phyloP scores from a whole-genome alignment of 495 filamentous ascomycete species.

The Podospora pseudopauciseta region DNA sequence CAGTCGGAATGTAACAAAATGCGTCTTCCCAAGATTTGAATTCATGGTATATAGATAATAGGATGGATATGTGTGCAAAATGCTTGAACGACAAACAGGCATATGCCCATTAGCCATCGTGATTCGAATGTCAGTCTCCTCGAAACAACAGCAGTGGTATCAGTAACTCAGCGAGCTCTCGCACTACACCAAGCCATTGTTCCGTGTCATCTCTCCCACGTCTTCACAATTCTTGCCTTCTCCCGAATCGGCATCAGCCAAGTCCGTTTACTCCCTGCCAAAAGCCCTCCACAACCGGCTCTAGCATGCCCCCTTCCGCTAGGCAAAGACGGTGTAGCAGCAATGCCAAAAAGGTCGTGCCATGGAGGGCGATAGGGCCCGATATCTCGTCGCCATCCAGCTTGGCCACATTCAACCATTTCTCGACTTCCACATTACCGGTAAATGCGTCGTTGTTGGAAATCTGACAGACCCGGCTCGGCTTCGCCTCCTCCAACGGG shows the following conservation, averaged over 20 bases:
- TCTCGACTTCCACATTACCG: background rate
- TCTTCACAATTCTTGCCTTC: too few species aligned
- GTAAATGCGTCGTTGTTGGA: background rate
- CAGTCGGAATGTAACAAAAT: background rate
- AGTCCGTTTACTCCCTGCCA: too few species aligned
- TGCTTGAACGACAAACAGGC: background rate
- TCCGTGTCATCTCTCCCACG: too few species aligned
- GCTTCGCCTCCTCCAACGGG: background rate
- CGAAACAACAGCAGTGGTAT: too few species aligned
- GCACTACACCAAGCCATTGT: too few species aligned
- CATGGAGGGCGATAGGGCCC: background rate
- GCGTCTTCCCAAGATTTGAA: background rate
- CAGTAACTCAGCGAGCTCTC: too few species aligned
- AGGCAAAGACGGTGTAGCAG: background rate
- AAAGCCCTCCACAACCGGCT: too few species aligned
- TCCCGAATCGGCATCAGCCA: too few species aligned
- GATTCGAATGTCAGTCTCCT: too few species aligned
- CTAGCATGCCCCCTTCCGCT: too few species aligned
- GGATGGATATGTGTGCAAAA: background rate
- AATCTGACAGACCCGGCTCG: background rate
- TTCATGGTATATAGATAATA: background rate
- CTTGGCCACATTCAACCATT: background rate
- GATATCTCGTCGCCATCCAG: background rate
- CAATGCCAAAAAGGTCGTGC: background rate
- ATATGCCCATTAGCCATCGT: background rate